Conservation (phyloP, 2,329 filamentous ascomycete genomes). For the Epichloe brachyelytri region DNA sequence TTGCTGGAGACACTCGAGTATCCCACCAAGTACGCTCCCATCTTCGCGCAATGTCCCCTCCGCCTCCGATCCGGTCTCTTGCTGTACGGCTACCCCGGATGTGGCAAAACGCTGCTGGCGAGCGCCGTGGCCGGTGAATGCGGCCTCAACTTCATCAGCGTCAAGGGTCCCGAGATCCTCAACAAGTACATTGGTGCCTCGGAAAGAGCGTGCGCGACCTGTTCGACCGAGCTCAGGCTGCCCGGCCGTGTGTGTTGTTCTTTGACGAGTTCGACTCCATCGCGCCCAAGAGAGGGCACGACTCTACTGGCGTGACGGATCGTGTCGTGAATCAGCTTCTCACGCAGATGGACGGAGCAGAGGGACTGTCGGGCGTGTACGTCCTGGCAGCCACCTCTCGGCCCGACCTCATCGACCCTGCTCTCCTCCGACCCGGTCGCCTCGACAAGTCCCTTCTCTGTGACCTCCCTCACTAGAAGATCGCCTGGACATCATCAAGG, state of each 20-base stretch:
- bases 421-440: conserved; percentile 77
- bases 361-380: conserved; percentile 88
- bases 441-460: conserved; percentile 89
- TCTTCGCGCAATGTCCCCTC: conserved; percentile 90
- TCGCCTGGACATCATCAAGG: conserved; percentile 74
- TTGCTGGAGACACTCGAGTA: conserved; percentile 92
- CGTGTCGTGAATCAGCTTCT: conserved; percentile 95
- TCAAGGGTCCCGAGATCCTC: conserved; percentile 94
- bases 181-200: conserved; percentile 99
- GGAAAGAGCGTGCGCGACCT: conserved; percentile 93
- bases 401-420: conserved; percentile 91
- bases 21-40: conserved; percentile 93
- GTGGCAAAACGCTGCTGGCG: conserved; percentile 90
- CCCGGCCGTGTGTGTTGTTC: conserved; percentile 87
- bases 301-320: conserved; percentile 96
- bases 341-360: conserved; percentile 97
- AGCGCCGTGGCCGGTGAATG: conserved; percentile 97
- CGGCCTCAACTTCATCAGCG: conserved; percentile 94
- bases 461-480: conserved; percentile 69
- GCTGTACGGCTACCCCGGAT: conserved; percentile 89
- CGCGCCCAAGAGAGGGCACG: conserved; percentile 90
- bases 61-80: conserved; percentile 87
- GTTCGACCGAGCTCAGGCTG: conserved; percentile 84
- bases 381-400: conserved; percentile 88
- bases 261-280: conserved; percentile 99